phyloP scores from a whole-genome alignment of 495 filamentous ascomycete genomes.

The Aspergillus nidulans region DNA sequence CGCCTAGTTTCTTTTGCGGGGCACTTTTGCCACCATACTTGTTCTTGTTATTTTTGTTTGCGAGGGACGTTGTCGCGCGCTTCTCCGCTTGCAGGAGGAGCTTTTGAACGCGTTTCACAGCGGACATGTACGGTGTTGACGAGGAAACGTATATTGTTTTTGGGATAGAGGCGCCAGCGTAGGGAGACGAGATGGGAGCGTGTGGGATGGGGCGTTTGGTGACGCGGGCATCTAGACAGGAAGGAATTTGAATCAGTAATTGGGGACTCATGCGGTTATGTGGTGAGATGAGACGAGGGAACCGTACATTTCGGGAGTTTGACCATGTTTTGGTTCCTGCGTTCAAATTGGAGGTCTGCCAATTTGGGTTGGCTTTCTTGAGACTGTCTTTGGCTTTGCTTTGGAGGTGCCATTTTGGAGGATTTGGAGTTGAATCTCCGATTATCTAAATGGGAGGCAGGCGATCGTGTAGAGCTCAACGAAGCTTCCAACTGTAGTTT shows the following conservation, averaged over 20 bases:
- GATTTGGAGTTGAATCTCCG: no score
- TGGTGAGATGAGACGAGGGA: background rate
- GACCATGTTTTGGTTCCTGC: conserved; percentile 35
- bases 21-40: conserved; percentile 20
- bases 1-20: conserved; percentile 30
- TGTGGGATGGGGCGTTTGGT: conserved; percentile 70
- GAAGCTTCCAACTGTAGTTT: no score
- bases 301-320: conserved; percentile 36
- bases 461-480: background rate
- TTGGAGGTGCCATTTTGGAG: background rate
- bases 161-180: conserved; percentile 40
- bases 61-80: conserved; percentile 45
- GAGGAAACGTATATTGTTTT: conserved; percentile 79
- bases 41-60: conserved; percentile 30
- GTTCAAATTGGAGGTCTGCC: conserved; percentile 35
- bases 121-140: conserved; percentile 72
- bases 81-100: conserved; percentile 62
- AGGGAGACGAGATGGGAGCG: conserved; percentile 57
- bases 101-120: conserved; percentile 73
- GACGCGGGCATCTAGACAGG: conserved; percentile 37
- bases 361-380: background rate
- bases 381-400: background rate
- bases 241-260: background rate
- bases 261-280: background rate
- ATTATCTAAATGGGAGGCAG: background rate